Conservation (phyloP, 176 grass and related monocot species). For the Oryza glaberrima region DNA sequence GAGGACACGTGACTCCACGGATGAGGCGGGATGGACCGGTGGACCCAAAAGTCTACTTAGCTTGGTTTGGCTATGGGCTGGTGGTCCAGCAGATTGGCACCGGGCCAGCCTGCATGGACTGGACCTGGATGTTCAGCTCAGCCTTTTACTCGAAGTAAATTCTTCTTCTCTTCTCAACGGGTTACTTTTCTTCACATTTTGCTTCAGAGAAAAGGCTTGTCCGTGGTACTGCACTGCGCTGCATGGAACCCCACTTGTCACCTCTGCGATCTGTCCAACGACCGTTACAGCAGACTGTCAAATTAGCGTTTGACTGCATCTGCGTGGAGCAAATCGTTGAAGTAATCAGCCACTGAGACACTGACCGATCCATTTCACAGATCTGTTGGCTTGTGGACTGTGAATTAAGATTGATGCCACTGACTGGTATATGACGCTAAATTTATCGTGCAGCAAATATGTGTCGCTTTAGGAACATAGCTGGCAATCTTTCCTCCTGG, state of each 20-base stretch:
- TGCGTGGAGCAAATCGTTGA: neutral
- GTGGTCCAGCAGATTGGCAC: neutral
- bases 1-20: no score
- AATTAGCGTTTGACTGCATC: neutral
- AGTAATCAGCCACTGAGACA: neutral
- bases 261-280: neutral
- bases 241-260: neutral
- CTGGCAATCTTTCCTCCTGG: neutral
- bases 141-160: neutral
- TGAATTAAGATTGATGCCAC: neutral
- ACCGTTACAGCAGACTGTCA: neutral
- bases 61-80: neutral
- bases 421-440: neutral
- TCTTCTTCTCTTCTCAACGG: neutral
- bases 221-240: neutral
- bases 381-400: neutral
- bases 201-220: no score
- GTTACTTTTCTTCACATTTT: neutral
- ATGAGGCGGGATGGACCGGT: no score
- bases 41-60: no score
- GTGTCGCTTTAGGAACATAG: neutral
- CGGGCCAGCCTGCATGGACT: neutral
- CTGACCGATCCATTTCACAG: neutral
- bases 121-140: neutral
- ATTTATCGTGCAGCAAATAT: neutral